phyloP scores from a whole-genome alignment of 352 stramenopile species.

The Paralagenidium karlingii region DNA sequence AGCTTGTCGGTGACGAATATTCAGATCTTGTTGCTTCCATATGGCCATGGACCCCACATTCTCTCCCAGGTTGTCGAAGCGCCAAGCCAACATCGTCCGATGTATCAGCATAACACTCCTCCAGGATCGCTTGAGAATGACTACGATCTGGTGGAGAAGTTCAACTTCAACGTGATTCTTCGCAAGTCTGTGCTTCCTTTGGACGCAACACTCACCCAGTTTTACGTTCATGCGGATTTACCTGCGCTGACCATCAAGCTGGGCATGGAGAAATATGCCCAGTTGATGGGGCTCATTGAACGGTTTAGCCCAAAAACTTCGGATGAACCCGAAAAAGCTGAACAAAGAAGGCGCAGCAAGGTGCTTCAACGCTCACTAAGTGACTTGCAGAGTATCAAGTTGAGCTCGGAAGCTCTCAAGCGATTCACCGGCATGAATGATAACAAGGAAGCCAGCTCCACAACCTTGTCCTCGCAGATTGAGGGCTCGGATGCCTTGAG shows the following conservation, averaged over 20 bases:
- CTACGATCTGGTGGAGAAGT: slow-evolving; percentile 70
- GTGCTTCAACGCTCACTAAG: slow-evolving; percentile 6
- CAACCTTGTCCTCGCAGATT: no score
- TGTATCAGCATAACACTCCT: neutral
- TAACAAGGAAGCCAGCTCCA: no score
- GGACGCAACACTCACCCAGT: slow-evolving; percentile 65
- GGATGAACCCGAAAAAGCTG: slow-evolving; percentile 18
- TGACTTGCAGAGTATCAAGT: slow-evolving; percentile 44
- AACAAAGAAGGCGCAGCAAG: slow-evolving; percentile 13
- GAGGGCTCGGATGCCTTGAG: no score
- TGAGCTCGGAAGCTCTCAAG: no score
- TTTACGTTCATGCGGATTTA: slow-evolving; percentile 77
- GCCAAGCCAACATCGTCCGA: neutral
- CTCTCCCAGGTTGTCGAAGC: no score
- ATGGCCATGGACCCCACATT: no score
- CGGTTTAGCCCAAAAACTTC: slow-evolving; percentile 29
- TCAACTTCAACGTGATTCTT: slow-evolving; percentile 80
- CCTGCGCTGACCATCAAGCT: slow-evolving; percentile 76
- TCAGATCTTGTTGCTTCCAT: slow-evolving; percentile 68
- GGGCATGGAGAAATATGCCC: slow-evolving; percentile 75
- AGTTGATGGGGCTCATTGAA: slow-evolving; percentile 39
- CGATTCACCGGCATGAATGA: no score
- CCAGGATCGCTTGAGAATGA: slow-evolving; percentile 23
- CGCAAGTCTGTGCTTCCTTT: slow-evolving; percentile 75
- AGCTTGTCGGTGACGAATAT: slow-evolving; percentile 71